Evolutionary conservation across 805 yeast genomes (phyloP).

Genomic region (Myxozyma neglecta): DNA sequence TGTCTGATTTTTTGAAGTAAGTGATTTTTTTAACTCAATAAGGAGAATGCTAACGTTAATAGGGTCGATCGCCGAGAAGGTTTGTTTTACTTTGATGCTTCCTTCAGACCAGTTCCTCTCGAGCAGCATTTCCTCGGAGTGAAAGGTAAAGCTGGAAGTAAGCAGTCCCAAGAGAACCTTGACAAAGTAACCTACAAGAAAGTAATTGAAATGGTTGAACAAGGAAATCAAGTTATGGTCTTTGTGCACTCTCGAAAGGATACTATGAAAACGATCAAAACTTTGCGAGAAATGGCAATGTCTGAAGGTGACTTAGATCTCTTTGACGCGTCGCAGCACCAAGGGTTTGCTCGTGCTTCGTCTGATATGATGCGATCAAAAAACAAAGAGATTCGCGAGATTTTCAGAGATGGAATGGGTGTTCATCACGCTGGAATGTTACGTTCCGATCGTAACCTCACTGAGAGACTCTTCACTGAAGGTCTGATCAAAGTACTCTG

Average conservation of each 20-base stretch:
- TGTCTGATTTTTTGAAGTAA: constrained; percentile 73
- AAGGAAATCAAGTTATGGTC: constrained; percentile 80
- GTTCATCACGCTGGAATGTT: constrained; percentile 97
- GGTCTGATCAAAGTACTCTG: constrained; percentile 89
- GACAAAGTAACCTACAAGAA: constrained; percentile 79
- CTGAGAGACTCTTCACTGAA: constrained; percentile 79
- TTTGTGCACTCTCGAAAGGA: constrained; percentile 96
- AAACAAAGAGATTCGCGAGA: constrained; percentile 76
- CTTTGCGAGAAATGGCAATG: constrained; percentile 67
- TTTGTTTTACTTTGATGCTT: constrained; percentile 89
- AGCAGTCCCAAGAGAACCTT: constrained; percentile 52
- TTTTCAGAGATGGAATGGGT: constrained; percentile 82
- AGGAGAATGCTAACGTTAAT: background rate
- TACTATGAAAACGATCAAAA: constrained; percentile 78
- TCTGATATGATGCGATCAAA: constrained; percentile 68
- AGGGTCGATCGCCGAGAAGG: constrained; percentile 86
- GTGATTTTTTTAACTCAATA: constrained; percentile 42
- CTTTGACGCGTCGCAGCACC: constrained; percentile 41
- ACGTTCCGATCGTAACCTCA: constrained; percentile 81
- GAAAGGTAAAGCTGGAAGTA: constrained; percentile 78
- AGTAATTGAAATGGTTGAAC: constrained; percentile 59
- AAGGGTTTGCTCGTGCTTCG: constrained; percentile 43
- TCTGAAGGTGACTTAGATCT: constrained; percentile 59
- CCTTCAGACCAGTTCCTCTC: constrained; percentile 91
- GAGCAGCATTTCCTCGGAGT: constrained; percentile 87